Evolutionary conservation across 2,329 filamentous ascomycete genomes (phyloP), one percentile per base, ranked within the genome.

Genomic region (Monosporascus cannonballus): DNA sequence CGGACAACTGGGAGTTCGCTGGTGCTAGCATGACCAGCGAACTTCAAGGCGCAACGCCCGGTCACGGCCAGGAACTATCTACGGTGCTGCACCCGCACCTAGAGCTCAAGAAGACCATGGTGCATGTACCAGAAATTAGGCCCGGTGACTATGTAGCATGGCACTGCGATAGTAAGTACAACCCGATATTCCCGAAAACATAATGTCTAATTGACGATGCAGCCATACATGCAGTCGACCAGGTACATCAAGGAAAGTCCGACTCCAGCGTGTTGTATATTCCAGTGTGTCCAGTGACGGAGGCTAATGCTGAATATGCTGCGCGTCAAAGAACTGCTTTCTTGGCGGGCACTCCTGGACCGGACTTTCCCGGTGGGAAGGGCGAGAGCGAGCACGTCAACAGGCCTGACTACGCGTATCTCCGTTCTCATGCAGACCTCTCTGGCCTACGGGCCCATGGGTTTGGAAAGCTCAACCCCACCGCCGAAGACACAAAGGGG

Each of bases 241-340:
- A 83, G 59, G 76, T 85, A 1, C 92, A 96, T 66, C 70, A 69
- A 1, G 93, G 92, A 1, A 76, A 71, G 2, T 69, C 74, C 0
- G 92, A 96, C 68, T 90, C 88, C 0, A 91, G 86, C 60, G 92
- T 96, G 0, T 64, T 96, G 54, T 96, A 96, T 64, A 96, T 96
- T 51, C 91, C 92, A 0, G 85, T 89, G 0, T 94, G 89, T 51
- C 91, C 92, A 0, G 77, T 90, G 30, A 96, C 90, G 1, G 81
- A 86, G 50, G 72, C 76, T 39, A 96, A 94, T 61, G 84, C 87
- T 0, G 71, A 79, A 22, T 94, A 92, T 64, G 74, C 93, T 1
- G 76, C 71, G 1, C 77, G 81, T 17, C 90, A 96, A 71, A 79
- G 87, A 20, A 75, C 82, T n/a, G 80, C 83, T 0, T 94, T 94